Conservation (phyloP, 225 moss, liverwort and hornwort genomes). For the Anthoceros angustus region DNA sequence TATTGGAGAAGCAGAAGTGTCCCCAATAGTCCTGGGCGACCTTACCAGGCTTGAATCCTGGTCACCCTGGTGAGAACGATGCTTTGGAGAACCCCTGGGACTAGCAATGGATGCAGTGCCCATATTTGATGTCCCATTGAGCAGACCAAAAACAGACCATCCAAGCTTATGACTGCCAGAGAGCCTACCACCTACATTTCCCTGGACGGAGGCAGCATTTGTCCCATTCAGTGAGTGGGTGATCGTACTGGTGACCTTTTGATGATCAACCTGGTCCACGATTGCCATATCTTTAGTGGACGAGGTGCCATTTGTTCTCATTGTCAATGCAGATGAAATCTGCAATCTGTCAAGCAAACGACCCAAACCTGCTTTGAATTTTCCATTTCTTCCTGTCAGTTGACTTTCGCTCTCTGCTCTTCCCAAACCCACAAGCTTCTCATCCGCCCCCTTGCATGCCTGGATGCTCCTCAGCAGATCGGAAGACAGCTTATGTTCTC, state of each 20-base stretch:
- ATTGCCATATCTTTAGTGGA: background rate
- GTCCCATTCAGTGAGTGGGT: background rate
- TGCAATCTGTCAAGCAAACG: background rate
- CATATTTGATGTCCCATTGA: background rate
- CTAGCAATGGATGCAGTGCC: conserved; percentile 16
- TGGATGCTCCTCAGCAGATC: conserved; percentile 17
- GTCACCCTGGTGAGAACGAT: conserved; percentile 63
- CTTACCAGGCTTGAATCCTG: conserved; percentile 55
- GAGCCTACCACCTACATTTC: background rate
- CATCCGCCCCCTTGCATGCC: conserved; percentile 21
- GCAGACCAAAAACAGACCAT: background rate
- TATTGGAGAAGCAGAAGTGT: conserved; percentile 89
- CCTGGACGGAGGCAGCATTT: background rate
- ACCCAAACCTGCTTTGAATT: background rate
- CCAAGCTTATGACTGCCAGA: background rate
- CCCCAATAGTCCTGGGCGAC: conserved; percentile 72
- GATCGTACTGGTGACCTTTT: background rate
- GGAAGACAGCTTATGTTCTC: conserved; percentile 21
- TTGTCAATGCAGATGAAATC: background rate
- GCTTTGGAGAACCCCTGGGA: conserved; percentile 45
- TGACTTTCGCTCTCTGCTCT: conserved; percentile 18
- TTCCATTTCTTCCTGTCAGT: background rate
- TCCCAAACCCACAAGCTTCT: conserved; percentile 19
- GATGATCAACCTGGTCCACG: background rate
- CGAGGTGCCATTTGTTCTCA: background rate